Base-by-base conservation (phyloP, 2,329 filamentous ascomycete species). In the Zasmidium angulare region DNA sequence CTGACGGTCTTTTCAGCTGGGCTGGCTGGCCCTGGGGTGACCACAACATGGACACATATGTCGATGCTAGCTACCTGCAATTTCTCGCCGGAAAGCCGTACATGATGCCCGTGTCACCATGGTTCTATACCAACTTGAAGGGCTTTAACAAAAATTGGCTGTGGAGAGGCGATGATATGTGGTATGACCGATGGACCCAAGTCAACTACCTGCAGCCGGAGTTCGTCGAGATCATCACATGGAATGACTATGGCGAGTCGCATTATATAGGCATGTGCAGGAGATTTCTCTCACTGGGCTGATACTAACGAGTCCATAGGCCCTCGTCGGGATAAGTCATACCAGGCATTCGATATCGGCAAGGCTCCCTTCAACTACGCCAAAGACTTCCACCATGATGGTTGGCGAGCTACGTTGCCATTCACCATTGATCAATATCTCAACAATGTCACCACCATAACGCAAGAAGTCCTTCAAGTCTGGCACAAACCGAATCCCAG, bases 91-190 rank as follows among this genome's bases (percentile, higher is more conserved):
- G 73, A 2, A 82, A 81, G 67, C 71, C 74, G 0, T 85, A 84
- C 63, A 77, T 85, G 73, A 72, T 73, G 78, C 75, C 76, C 21
- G 77, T 76, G 1, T 80, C 77, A 0, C 75, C 77, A 1, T 82
- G 80, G 82, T 85, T 84, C 69, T 82, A 71, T 70, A 86, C 85
- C 51, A 82, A 85, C 59, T 74, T 86, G 2, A 80, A 82, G 0
- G 74, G 76, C 6, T 86, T 79, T 65, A 71, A 75, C 46, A 87
- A 87, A 73, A 85, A 86, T 68, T 88, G 85, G 84, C 75, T 86
- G 4, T 88, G 83, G 77, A 78, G 79, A 21, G 82, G 84, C n/a
- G 85, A 87, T 63, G 76, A 81, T 56, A 71, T 88, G 12, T 89
- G 86, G 84, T 80, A 78, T 61, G 76, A 84, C 55, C 81, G 85